Evolutionary conservation across 2,329 filamentous ascomycete genomes (phyloP).

Genomic region (Xylaria sp.): DNA sequence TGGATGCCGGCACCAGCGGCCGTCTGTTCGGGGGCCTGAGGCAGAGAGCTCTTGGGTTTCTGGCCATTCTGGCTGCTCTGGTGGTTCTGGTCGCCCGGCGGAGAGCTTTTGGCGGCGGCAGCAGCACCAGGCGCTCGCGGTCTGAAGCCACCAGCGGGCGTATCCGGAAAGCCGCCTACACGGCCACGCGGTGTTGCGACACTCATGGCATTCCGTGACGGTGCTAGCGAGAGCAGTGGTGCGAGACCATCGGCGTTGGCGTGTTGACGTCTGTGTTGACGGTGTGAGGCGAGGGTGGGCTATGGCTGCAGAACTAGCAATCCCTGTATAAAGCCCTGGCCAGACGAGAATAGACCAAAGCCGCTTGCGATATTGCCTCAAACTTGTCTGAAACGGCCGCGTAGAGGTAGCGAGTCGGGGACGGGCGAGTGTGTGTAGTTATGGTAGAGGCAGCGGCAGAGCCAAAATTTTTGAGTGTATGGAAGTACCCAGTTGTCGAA

Average conservation of each 20-base stretch:
- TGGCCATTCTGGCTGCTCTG: background rate
- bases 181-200: conserved; percentile 79
- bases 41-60: conserved; percentile 49
- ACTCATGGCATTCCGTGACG: conserved; percentile 77
- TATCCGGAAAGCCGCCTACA: conserved; percentile 83
- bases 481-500: background rate
- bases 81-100: conserved; percentile 6
- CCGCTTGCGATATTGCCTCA: background rate
- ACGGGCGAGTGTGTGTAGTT: background rate
- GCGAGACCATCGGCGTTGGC: conserved; percentile 31
- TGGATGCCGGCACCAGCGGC: conserved; percentile 48
- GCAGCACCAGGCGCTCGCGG: conserved; percentile 48
- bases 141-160: conserved; percentile 66
- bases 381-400: background rate
- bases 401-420: background rate
- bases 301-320: background rate
- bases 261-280: background rate
- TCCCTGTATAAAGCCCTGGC: background rate
- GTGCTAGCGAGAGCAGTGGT: conserved; percentile 46
- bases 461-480: conserved; percentile 3
- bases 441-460: background rate
- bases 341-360: background rate
- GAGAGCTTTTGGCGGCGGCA: conserved; percentile 21
- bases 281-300: background rate
- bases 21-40: conserved; percentile 60